Percentiles rank a stretch among this genome's conserved stretches.
Conservation (phyloP, 768 basidiomycete genomes). For the Tylopilus rubrobrunneus region DNA sequence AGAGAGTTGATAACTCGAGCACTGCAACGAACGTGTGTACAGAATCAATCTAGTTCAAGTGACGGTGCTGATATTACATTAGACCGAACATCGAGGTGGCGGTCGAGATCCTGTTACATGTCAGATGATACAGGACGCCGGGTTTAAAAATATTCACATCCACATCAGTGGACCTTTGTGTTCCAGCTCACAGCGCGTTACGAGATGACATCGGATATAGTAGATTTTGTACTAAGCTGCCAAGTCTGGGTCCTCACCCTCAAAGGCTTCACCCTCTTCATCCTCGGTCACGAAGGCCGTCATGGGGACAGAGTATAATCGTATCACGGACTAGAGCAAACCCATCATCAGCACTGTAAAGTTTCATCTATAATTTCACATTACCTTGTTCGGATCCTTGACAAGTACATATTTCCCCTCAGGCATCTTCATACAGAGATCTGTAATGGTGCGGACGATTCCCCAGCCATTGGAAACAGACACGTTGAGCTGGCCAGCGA, state of each 20-base stretch:
- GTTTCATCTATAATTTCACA: conserved; percentile 19
- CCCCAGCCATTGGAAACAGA: conserved; percentile 98
- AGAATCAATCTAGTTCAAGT: neutral
- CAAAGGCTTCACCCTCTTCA: conserved; percentile 50
- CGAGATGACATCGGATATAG: conserved; percentile 5
- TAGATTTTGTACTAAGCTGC: conserved; percentile 20
- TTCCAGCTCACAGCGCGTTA: neutral
- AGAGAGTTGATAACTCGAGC: conserved; percentile 72
- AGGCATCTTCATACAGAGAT: conserved; percentile 93
- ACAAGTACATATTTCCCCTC: conserved; percentile 98
- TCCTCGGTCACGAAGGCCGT: conserved; percentile 83
- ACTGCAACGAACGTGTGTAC: conserved; percentile 70
- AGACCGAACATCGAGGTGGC: conserved; percentile 80
- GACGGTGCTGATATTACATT: conserved; percentile 4
- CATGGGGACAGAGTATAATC: conserved; percentile 88
- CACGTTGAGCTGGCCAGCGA: conserved; percentile 92
- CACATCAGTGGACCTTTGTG: neutral
- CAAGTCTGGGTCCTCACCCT: conserved; percentile 40
- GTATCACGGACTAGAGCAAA: conserved; percentile 75
- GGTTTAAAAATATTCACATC: too few relatives aligned
- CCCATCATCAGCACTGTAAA: conserved; percentile 3
- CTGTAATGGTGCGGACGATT: conserved; percentile 91
- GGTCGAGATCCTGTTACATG: conserved; percentile 70
- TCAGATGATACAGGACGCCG: conserved; percentile 17
- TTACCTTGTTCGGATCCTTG: conserved; percentile 96